Conservation (phyloP, 2,329 filamentous ascomycete genomes). For the Ceratocystiopsis minuta region DNA sequence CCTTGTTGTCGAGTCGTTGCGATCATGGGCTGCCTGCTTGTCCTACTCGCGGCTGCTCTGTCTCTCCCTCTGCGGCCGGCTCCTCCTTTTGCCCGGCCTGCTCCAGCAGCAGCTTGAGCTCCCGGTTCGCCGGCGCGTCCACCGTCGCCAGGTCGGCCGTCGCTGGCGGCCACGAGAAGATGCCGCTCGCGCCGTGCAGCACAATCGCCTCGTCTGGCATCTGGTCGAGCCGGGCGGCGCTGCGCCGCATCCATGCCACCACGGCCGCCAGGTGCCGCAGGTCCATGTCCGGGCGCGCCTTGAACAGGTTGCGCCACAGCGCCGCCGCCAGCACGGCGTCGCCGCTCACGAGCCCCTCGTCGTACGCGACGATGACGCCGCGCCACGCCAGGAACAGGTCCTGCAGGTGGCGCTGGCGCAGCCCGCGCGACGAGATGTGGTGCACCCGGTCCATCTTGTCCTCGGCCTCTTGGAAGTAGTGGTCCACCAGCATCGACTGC, state of each 20-base stretch:
- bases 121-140: slow-evolving; percentile 21
- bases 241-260: slow-evolving; percentile 36
- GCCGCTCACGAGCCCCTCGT: slow-evolving; percentile 60
- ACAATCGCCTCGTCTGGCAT: slow-evolving; percentile 26
- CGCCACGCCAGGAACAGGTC: slow-evolving; percentile 91
- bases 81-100: slow-evolving; percentile 1
- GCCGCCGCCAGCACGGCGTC: slow-evolving; percentile 65
- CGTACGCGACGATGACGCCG: slow-evolving; percentile 66
- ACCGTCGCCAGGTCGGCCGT: slow-evolving; percentile 20
- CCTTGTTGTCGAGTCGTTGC: too few species aligned
- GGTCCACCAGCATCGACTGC: slow-evolving; percentile 82
- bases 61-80: too few species aligned
- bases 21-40: too few species aligned
- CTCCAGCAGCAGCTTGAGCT: slow-evolving; percentile 18
- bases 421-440: slow-evolving; percentile 40
- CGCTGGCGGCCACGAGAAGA: slow-evolving; percentile 24
- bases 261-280: slow-evolving; percentile 32
- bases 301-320: slow-evolving; percentile 87
- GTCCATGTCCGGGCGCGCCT: slow-evolving; percentile 39
- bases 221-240: slow-evolving; percentile 29
- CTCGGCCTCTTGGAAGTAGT: slow-evolving; percentile 85
- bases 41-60: too few species aligned
- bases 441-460: slow-evolving; percentile 69
- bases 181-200: slow-evolving; percentile 14
- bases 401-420: slow-evolving; percentile 54